These are phyloP conservation scores for Lanmaoa pseudosensibilis DNA, from an alignment of 768 basidiomycete species.

Conservation along the genomic window DNA sequence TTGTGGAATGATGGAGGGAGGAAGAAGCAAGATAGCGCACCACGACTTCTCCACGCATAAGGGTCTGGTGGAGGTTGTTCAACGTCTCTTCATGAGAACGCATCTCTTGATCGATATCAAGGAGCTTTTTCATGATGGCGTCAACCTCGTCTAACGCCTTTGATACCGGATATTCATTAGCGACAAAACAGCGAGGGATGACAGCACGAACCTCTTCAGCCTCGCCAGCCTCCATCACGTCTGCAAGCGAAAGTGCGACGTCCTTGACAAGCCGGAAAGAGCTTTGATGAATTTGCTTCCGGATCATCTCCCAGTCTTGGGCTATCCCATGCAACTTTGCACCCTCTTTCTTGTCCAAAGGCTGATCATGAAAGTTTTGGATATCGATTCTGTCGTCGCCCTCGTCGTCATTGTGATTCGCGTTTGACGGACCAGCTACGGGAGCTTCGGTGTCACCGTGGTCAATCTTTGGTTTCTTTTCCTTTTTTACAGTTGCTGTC, in stretches of 20 bases:
- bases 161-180: neutral
- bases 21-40: constrained; percentile 39
- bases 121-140: constrained; percentile 59
- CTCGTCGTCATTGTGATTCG: constrained; percentile 34
- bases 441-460: constrained; percentile 18
- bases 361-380: constrained; percentile 63
- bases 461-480: constrained; percentile 31
- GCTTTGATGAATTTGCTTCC: constrained; percentile 44
- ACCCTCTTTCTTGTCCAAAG: constrained; percentile 54
- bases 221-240: constrained; percentile 55
- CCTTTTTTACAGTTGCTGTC: constrained; percentile 27
- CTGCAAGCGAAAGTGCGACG: constrained; percentile 60
- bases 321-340: constrained; percentile 56
- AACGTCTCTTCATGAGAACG: constrained; percentile 53
- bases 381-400: constrained; percentile 59
- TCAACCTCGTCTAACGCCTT: constrained; percentile 66
- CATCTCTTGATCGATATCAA: constrained; percentile 69
- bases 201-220: constrained; percentile 46
- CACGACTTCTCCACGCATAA: constrained; percentile 57
- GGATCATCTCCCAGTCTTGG: constrained; percentile 61
- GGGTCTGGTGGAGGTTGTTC: constrained; percentile 53
- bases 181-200: neutral
- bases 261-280: constrained; percentile 49
- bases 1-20: neutral
- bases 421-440: constrained; percentile 25